Evolutionary conservation across 2,329 filamentous ascomycete species (phyloP), one percentile per base, ranked within the genome.

Genomic region (Stagonosporopsis chrysanthemi): DNA sequence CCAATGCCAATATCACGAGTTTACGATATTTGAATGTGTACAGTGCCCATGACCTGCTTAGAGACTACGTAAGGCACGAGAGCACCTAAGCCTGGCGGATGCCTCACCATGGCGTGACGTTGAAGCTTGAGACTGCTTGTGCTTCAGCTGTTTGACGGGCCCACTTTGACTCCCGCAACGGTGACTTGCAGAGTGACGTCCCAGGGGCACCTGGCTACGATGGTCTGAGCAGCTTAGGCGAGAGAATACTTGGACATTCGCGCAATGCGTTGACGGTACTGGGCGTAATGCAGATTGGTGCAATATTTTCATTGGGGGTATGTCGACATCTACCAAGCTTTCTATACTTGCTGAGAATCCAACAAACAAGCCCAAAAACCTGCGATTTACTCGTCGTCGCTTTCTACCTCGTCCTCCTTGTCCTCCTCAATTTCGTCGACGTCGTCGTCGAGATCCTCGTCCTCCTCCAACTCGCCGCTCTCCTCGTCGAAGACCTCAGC

Each of bases 401-500:
- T 53, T 17, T 53, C 56, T 26, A 47, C 45, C n/a, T 64, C 64
- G 17, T 19, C 9, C 17, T 64, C 47, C 6, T 62, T 61, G 9
- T 44, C 43, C 6, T 61, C 64, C 29, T 52, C 47, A 3, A 45
- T 31, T 4, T 53, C 52, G n/a, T 60, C 54, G 4, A 59, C 57
- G 7, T 69, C 64, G 3, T 68, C 63, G 8, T 64, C 66, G 11
- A 67, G 61, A 11, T 64, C 63, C 26, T 66, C 65, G 22, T 47
- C 61, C 4, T 67, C 68, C 12, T 66, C 61, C 15, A 67, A 52
- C 35, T 76, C 78, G 33, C 66, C 74, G 50, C 67, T 71, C 19
- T 68, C 73, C 26, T 71, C 70, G 28, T 75, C 75, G 52, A 78
- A 77, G 26, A 74, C 71, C 40, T 75, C 74, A 33, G 71, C 64